These are phyloP conservation scores for Pseudocercospora macadamiae DNA, from an alignment of 2,329 filamentous ascomycete species.

Conservation along the genomic window DNA sequence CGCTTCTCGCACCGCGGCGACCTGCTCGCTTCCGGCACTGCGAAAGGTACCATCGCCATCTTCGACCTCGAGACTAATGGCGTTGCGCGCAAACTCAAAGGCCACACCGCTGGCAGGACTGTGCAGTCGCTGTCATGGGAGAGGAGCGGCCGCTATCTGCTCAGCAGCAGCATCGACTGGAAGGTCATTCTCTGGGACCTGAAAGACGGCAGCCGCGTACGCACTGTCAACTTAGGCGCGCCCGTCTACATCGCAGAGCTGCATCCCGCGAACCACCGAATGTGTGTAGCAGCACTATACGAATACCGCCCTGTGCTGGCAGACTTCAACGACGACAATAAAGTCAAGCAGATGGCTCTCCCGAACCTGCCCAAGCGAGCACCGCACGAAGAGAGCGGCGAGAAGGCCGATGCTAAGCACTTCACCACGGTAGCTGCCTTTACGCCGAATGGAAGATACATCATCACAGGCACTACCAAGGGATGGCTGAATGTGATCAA, in stretches of 20 bases:
- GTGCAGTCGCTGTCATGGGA: conserved; percentile 97
- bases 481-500: conserved; percentile 96
- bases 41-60: conserved; percentile 89
- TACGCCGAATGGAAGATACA: conserved; percentile 80
- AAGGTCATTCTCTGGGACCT: conserved; percentile 96
- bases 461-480: conserved; percentile 91
- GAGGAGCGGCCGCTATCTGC: conserved; percentile 82
- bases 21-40: conserved; percentile 87
- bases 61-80: conserved; percentile 98
- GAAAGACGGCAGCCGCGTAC: conserved; percentile 69
- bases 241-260: conserved; percentile 96
- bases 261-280: conserved; percentile 82
- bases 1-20: conserved; percentile 95
- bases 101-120: conserved; percentile 76
- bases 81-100: conserved; percentile 88
- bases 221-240: conserved; percentile 87
- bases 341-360: conserved; percentile 71
- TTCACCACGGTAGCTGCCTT: conserved; percentile 93
- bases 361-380: conserved; percentile 80
- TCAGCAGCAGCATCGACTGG: conserved; percentile 95
- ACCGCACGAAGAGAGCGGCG: conserved; percentile 69
- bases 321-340: conserved; percentile 55
- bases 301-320: conserved; percentile 91
- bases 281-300: conserved; percentile 89
- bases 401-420: conserved; percentile 94